Conservation (phyloP, 371 early-diverging fungal species). For the Syncephalastrum racemosum region DNA sequence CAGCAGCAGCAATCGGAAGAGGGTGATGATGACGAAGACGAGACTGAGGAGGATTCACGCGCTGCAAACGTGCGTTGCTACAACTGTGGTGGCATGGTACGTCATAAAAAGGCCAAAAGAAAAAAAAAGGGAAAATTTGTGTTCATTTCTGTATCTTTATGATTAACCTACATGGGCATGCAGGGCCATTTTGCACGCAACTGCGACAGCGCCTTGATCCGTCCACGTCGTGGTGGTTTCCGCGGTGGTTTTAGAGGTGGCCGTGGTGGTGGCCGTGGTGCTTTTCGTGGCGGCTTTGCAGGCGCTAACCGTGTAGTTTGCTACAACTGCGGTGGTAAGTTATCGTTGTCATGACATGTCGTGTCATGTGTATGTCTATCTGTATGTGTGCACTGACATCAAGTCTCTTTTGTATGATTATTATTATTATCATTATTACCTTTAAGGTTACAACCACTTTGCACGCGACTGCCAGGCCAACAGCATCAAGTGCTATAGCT, state of each 20-base stretch:
- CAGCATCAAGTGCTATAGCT: slow-evolving; percentile 60
- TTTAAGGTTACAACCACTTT: slow-evolving; percentile 57
- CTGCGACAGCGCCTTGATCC: slow-evolving; percentile 43
- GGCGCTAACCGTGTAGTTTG: slow-evolving; percentile 43
- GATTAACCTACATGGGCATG: background rate
- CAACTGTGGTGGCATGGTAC: slow-evolving; percentile 59
- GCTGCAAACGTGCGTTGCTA: slow-evolving; percentile 42
- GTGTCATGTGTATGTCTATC: too few species aligned
- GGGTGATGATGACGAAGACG: background rate
- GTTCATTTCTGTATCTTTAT: slow-evolving; percentile 1
- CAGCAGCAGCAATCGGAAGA: background rate
- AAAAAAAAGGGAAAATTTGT: slow-evolving; percentile 1
- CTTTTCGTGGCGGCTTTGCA: slow-evolving; percentile 7
- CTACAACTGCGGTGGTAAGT: slow-evolving; percentile 54
- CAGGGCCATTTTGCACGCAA: slow-evolving; percentile 66
- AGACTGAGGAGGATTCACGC: background rate
- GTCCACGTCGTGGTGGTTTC: slow-evolving; percentile 24
- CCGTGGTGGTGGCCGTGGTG: slow-evolving; percentile 17
- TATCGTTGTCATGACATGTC: too few species aligned
- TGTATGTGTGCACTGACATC: background rate
- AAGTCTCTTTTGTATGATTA: too few species aligned
- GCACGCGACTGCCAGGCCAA: slow-evolving; percentile 66
- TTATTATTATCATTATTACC: too few species aligned
- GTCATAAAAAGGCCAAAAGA: slow-evolving; percentile 7
- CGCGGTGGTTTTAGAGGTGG: slow-evolving; percentile 15